Evolutionary conservation across 768 basidiomycete species (phyloP).

Genomic region (Boletus subcaerulescens): DNA sequence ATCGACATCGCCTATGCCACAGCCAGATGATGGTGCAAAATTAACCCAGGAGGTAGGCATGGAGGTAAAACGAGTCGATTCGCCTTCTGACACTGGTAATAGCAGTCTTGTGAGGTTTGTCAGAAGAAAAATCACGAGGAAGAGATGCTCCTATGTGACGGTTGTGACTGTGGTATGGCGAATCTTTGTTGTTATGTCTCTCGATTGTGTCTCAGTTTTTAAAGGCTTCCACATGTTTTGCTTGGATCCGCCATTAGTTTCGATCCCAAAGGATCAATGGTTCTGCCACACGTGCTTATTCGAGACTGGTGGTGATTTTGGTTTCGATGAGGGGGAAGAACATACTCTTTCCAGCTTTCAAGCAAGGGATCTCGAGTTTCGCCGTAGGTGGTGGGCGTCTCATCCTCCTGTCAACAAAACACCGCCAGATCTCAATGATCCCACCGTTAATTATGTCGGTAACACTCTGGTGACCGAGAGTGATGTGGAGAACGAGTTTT

Average conservation of each 20-base stretch:
- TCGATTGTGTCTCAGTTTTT: constrained; percentile 15
- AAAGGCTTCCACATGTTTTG: constrained; percentile 96
- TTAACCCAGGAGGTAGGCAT: constrained; percentile 50
- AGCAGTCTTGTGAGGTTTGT: constrained; percentile 94
- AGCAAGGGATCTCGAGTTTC: constrained; percentile 85
- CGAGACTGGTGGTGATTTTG: constrained; percentile 92
- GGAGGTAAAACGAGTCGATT: constrained; percentile 14
- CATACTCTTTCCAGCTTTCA: constrained; percentile 91
- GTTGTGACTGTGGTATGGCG: constrained; percentile 70
- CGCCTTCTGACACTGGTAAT: constrained; percentile 22
- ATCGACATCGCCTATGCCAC: constrained; percentile 21
- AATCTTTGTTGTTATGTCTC: constrained; percentile 11
- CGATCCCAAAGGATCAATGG: constrained; percentile 93
- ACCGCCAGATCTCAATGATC: constrained; percentile 42
- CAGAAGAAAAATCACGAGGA: constrained; percentile 83
- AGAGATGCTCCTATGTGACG: constrained; percentile 90
- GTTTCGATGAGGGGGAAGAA: constrained; percentile 97
- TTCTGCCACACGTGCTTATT: constrained; percentile 91
- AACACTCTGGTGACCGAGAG: constrained; percentile 75
- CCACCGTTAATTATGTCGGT: constrained; percentile 53
- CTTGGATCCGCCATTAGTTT: constrained; percentile 82
- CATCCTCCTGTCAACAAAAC: constrained; percentile 54
- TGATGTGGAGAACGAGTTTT: constrained; percentile 94
- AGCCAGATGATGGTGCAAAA: constrained; percentile 38
- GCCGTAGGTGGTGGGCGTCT: constrained; percentile 80